phyloP scores from a whole-genome alignment of 2,329 filamentous ascomycete genomes.

The Alternaria alternata region DNA sequence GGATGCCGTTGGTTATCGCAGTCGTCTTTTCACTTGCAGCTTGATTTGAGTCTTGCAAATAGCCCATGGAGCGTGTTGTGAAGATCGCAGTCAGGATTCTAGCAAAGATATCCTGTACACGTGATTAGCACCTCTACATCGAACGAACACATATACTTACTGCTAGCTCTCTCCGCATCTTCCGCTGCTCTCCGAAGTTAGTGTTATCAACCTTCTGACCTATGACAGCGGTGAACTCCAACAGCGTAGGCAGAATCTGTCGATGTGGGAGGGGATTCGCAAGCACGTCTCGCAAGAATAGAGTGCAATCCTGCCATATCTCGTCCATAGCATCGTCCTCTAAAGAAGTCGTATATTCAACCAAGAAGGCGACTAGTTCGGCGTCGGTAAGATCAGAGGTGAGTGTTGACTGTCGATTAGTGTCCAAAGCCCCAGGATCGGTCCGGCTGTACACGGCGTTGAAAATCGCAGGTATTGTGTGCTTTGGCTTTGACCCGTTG shows the following conservation, averaged over 20 bases:
- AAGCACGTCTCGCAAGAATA: slow-evolving; percentile 87
- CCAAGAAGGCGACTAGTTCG: slow-evolving; percentile 86
- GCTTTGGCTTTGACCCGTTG: slow-evolving; percentile 87
- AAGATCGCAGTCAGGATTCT: slow-evolving; percentile 92
- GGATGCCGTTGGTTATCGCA: slow-evolving; percentile 43
- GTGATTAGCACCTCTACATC: slow-evolving; percentile 2
- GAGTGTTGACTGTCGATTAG: slow-evolving; percentile 82
- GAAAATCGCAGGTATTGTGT: slow-evolving; percentile 92
- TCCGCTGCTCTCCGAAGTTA: slow-evolving; percentile 92
- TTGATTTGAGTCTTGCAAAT: slow-evolving; percentile 66
- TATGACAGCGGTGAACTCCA: slow-evolving; percentile 88
- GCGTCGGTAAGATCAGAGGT: slow-evolving; percentile 84
- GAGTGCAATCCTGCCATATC: slow-evolving; percentile 94
- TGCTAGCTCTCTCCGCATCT: slow-evolving; percentile 88
- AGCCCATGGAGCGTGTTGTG: slow-evolving; percentile 82
- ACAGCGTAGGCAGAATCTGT: slow-evolving; percentile 82
- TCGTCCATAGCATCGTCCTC: slow-evolving; percentile 99
- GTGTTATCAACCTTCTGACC: slow-evolving; percentile 98
- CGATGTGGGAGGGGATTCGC: slow-evolving; percentile 94
- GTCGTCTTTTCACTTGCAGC: slow-evolving; percentile 31
- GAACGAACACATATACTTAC: slow-evolving; percentile 61
- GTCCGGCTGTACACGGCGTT: slow-evolving; percentile 96
- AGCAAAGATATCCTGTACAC: slow-evolving; percentile 79
- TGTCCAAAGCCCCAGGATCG: slow-evolving; percentile 81
- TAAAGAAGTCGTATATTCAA: slow-evolving; percentile 86